phyloP scores from a whole-genome alignment of 2,329 filamentous ascomycete genomes.

The Fusarium devonianum region DNA sequence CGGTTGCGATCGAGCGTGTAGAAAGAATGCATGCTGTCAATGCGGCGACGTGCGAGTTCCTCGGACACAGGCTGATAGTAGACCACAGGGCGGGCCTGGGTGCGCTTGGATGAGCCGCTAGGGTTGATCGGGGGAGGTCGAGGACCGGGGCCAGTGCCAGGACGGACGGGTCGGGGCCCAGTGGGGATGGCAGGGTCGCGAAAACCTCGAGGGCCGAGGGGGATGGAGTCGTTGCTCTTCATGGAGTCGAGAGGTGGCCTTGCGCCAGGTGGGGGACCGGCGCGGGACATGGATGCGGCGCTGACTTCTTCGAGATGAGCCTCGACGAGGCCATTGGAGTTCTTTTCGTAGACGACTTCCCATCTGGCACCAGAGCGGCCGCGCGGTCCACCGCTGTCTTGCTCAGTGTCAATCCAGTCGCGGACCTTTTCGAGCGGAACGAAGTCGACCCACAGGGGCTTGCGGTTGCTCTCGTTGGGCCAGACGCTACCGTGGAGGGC shows the following conservation, averaged over 20 bases:
- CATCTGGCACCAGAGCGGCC: conserved; percentile 61
- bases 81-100: conserved; percentile 53
- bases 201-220: conserved; percentile 47
- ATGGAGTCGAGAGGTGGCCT: conserved; percentile 27
- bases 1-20: conserved; percentile 53
- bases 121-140: conserved; percentile 31
- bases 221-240: conserved; percentile 46
- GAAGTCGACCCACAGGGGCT: conserved; percentile 88
- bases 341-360: conserved; percentile 75
- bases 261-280: conserved; percentile 22
- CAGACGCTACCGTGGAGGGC: conserved; percentile 81
- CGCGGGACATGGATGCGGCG: conserved; percentile 26
- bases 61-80: conserved; percentile 66
- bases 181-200: conserved; percentile 38
- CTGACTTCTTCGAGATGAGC: conserved; percentile 58
- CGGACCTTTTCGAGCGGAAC: conserved; percentile 76
- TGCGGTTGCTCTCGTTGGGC: conserved; percentile 86
- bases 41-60: conserved; percentile 68
- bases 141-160: conserved; percentile 42
- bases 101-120: conserved; percentile 44
- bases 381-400: conserved; percentile 51
- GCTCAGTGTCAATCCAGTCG: conserved; percentile 77
- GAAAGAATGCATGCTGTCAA: conserved; percentile 62
- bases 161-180: conserved; percentile 51
- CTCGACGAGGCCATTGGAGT: conserved; percentile 60